These are phyloP conservation scores for Ophiostoma fasciatum DNA, from an alignment of 2,329 filamentous ascomycete species.

Conservation along the genomic window DNA sequence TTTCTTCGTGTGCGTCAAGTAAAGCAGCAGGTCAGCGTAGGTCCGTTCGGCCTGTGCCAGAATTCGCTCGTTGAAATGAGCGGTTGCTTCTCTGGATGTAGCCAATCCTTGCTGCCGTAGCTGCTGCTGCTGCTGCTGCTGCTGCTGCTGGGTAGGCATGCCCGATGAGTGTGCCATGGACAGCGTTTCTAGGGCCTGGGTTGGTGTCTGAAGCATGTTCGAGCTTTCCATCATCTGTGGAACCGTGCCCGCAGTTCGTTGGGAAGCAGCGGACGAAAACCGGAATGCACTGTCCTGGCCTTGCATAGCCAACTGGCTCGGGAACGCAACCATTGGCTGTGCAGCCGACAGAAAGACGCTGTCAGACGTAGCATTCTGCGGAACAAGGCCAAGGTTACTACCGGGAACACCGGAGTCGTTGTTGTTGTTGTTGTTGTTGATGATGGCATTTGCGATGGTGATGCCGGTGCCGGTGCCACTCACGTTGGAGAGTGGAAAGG, in stretches of 20 bases:
- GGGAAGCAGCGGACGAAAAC: not conserved
- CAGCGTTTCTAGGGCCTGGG: slow-evolving; percentile 14
- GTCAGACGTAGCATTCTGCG: slow-evolving; percentile 20
- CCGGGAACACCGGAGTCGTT: too few relatives aligned
- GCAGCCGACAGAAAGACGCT: slow-evolving; percentile 17
- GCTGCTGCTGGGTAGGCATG: too few relatives aligned
- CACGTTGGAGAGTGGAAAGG: slow-evolving; percentile 15
- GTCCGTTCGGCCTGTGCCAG: slow-evolving; percentile 56
- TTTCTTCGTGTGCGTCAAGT: slow-evolving; percentile 46
- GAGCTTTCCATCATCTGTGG: slow-evolving; percentile 14
- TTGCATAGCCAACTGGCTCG: not conserved
- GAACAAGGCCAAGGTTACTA: too few relatives aligned
- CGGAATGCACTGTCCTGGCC: slow-evolving; percentile 2
- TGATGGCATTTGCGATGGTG: not conserved
- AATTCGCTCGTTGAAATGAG: slow-evolving; percentile 50
- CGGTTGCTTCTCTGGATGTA: slow-evolving; percentile 11
- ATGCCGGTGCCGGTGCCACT: not conserved
- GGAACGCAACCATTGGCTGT: slow-evolving; percentile 11
- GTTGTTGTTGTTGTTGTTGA: slow-evolving; percentile 5
- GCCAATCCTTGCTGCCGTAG: too few relatives aligned
- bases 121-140: too few relatives aligned
- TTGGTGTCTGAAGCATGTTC: slow-evolving; percentile 14
- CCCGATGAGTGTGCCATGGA: slow-evolving; percentile 6
- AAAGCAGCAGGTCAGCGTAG: slow-evolving; percentile 55
- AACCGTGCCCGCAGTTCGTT: not conserved